Conservation (phyloP, 163 green algal species). For the Scenedesmus sp. region DNA sequence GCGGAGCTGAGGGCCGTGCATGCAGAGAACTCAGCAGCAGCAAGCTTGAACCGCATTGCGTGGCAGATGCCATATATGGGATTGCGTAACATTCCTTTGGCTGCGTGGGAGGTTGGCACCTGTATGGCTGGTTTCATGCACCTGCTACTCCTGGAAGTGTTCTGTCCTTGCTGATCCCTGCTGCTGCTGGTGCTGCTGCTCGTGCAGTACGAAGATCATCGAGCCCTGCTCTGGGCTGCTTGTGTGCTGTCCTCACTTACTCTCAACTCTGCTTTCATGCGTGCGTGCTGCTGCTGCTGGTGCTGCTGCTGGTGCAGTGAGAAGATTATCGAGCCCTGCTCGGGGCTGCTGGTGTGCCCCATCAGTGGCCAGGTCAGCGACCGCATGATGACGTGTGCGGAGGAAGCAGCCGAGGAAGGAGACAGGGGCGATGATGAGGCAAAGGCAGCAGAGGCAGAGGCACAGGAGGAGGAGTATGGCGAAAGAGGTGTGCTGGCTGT, state of each 20-base stretch:
- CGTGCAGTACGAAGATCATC: conserved; percentile 43
- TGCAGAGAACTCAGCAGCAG: too few species aligned
- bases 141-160: too few species aligned
- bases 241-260: conserved; percentile 7
- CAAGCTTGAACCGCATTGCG: too few species aligned
- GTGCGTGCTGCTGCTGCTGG: background rate
- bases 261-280: background rate
- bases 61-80: too few species aligned
- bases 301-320: conserved; percentile 11
- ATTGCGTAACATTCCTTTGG: too few species aligned
- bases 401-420: conserved; percentile 43
- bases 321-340: conserved; percentile 44
- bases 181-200: background rate
- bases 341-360: conserved; percentile 49
- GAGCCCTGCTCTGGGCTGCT: conserved; percentile 30
- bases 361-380: conserved; percentile 30
- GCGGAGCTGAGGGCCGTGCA: background rate
- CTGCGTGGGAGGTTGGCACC: too few species aligned
- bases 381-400: conserved; percentile 33
- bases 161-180: too few species aligned
- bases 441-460: background rate
- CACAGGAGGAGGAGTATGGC: background rate
- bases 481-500: conserved; percentile 16
- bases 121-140: too few species aligned
- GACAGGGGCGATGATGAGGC: background rate